Percentiles rank a stretch among this genome's conserved stretches.
Conservation (phyloP, 2,329 filamentous ascomycete species). For the Hymenoscyphus albidus region DNA sequence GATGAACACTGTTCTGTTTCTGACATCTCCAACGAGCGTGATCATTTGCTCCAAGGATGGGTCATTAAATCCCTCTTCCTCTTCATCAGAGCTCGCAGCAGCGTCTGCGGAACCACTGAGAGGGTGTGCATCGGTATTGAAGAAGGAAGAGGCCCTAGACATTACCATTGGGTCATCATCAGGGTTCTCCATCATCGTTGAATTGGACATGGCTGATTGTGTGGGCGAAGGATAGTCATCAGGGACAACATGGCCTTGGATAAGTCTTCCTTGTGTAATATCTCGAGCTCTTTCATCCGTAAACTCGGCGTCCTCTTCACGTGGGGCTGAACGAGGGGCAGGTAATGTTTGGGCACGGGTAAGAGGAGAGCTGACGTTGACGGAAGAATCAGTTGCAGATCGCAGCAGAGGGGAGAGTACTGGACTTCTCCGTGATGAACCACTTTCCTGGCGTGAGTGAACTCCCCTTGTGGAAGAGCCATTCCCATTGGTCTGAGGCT, state of each 20-base stretch:
- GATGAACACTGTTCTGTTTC: constrained; percentile 82
- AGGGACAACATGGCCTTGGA: constrained; percentile 93
- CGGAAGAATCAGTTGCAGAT: constrained; percentile 18
- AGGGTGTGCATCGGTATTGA: constrained; percentile 62
- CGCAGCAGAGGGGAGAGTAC: constrained; percentile 26
- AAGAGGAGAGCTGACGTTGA: constrained; percentile 24
- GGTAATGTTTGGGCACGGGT: constrained; percentile 23
- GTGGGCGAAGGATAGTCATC: constrained; percentile 83
- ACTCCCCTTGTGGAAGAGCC: constrained; percentile 20
- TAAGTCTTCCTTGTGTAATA: constrained; percentile 84
- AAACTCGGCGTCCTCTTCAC: constrained; percentile 33
- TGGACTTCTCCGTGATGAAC: constrained; percentile 25
- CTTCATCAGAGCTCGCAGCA: constrained; percentile 79
- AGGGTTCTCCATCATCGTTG: constrained; percentile 46
- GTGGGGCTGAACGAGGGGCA: constrained; percentile 24
- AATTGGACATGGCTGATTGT: constrained; percentile 63
- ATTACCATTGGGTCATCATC: constrained; percentile 80
- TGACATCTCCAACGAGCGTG: constrained; percentile 93
- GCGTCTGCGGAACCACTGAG: constrained; percentile 83
- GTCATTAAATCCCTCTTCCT: constrained; percentile 83
- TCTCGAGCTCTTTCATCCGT: constrained; percentile 75
- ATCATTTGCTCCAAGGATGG: constrained; percentile 88
- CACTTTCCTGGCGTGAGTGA: constrained; percentile 27
- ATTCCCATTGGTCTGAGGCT: constrained; percentile 8
- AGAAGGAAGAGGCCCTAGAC: constrained; percentile 76